Evolutionary conservation across 2,329 filamentous ascomycete species (phyloP).

Genomic region (Arthroderma sp.): DNA sequence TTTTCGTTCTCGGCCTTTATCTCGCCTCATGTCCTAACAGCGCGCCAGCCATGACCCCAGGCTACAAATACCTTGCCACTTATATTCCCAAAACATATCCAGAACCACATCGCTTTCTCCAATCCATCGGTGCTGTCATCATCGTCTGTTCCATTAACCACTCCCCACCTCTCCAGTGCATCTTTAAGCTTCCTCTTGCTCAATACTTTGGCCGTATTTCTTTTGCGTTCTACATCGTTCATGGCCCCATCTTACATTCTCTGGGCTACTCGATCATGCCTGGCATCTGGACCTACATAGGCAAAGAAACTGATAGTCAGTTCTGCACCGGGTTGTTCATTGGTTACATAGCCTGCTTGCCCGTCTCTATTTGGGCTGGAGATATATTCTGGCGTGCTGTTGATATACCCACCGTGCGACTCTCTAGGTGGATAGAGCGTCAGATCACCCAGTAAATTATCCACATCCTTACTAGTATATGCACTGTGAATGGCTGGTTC

Average conservation of each 20-base stretch:
- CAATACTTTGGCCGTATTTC: constrained; percentile 36
- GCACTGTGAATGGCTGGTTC: no score
- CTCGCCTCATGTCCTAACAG: constrained; percentile 31
- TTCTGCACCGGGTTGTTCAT: constrained; percentile 29
- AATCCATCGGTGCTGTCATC: constrained; percentile 29
- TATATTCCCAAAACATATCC: constrained; percentile 28
- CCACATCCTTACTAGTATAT: no score
- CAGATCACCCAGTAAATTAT: not conserved
- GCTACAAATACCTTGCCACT: constrained; percentile 27
- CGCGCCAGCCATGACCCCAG: constrained; percentile 28
- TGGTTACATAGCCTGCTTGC: constrained; percentile 27
- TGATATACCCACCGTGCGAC: constrained; percentile 38
- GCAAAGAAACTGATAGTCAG: constrained; percentile 25
- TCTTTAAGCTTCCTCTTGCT: constrained; percentile 27
- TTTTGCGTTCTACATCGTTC: constrained; percentile 35
- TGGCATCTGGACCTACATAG: constrained; percentile 27
- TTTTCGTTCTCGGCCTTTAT: constrained; percentile 30
- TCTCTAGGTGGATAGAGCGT: constrained; percentile 37
- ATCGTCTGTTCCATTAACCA: constrained; percentile 31
- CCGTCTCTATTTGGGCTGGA: constrained; percentile 39
- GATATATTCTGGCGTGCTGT: constrained; percentile 48
- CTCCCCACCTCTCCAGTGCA: constrained; percentile 25
- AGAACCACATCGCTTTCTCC: constrained; percentile 32
- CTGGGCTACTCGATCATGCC: constrained; percentile 33
- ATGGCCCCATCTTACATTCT: constrained; percentile 32